phyloP scores from a whole-genome alignment of 2,329 filamentous ascomycete species.

The Coniochaeta hoffmannii region DNA sequence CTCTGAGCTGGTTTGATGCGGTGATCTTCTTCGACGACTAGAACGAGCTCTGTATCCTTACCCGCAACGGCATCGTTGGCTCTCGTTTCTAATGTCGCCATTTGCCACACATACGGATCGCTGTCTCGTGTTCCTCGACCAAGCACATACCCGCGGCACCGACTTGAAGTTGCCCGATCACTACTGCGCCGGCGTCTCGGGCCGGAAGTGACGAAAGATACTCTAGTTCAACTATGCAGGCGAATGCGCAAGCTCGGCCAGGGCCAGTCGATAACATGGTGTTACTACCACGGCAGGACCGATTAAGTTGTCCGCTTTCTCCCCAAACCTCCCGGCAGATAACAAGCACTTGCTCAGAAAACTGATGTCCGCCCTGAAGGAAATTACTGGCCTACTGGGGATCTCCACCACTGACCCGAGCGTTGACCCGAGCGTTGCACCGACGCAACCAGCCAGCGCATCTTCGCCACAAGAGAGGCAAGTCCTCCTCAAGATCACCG shows the following conservation, averaged over 20 bases:
- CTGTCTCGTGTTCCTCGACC: conserved; percentile 63
- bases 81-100: conserved; percentile 47
- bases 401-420: no score
- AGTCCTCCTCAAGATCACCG: no score
- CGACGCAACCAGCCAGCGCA: no score
- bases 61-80: conserved; percentile 37
- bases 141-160: conserved; percentile 62
- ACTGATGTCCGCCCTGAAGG: no score
- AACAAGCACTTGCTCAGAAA: no score
- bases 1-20: conserved; percentile 24
- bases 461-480: no score
- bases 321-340: no score
- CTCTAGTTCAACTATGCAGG: conserved; percentile 64
- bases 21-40: conserved; percentile 50
- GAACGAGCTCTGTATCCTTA: conserved; percentile 47
- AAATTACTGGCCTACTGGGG: no score
- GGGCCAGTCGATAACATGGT: conserved; percentile 54
- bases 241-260: conserved; percentile 60
- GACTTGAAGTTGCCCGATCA: conserved; percentile 53
- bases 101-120: conserved; percentile 46
- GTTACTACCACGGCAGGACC: no score
- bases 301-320: no score
- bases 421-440: no score
- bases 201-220: conserved; percentile 58
- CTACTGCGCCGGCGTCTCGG: conserved; percentile 62